Evolutionary conservation across 345 rosid genomes (phyloP).

Genomic region (Microcos paniculata): DNA sequence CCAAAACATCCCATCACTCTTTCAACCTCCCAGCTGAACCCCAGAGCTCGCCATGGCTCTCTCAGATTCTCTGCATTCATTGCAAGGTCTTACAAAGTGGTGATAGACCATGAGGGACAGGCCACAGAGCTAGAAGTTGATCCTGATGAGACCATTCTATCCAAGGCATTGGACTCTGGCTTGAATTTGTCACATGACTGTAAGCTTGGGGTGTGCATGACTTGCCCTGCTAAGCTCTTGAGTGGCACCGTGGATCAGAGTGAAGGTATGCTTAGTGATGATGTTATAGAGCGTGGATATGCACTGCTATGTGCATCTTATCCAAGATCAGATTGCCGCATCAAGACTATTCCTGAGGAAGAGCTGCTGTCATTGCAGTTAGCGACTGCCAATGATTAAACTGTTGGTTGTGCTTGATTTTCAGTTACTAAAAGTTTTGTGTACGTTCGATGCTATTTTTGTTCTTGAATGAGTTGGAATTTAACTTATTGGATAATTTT

Average conservation of each 20-base stretch:
- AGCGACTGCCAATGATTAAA: slow-evolving; percentile 82
- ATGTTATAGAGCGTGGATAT: slow-evolving; percentile 87
- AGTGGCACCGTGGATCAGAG: slow-evolving; percentile 84
- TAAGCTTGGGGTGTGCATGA: slow-evolving; percentile 98
- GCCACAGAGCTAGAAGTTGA: slow-evolving; percentile 80
- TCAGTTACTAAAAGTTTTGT: not conserved
- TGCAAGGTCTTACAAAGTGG: slow-evolving; percentile 60
- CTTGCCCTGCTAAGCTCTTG: slow-evolving; percentile 84
- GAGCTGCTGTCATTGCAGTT: slow-evolving; percentile 81
- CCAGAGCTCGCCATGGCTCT: not conserved
- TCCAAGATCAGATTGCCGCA: slow-evolving; percentile 78
- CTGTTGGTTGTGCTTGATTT: not conserved
- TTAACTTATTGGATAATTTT: not conserved
- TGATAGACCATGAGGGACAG: slow-evolving; percentile 70
- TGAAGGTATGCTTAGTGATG: slow-evolving; percentile 97
- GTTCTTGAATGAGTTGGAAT: not conserved
- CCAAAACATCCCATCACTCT: slow-evolving; percentile 27
- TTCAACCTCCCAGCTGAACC: slow-evolving; percentile 27
- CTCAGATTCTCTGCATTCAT: slow-evolving; percentile 9
- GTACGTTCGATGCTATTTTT: not conserved
- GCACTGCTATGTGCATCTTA: slow-evolving; percentile 79
- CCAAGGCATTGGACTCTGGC: slow-evolving; percentile 82
- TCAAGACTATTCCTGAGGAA: slow-evolving; percentile 88
- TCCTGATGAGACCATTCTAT: slow-evolving; percentile 75
- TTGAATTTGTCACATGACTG: slow-evolving; percentile 81